Conservation (phyloP, 495 filamentous ascomycete species). For the Astrothelium subdiscretum region DNA sequence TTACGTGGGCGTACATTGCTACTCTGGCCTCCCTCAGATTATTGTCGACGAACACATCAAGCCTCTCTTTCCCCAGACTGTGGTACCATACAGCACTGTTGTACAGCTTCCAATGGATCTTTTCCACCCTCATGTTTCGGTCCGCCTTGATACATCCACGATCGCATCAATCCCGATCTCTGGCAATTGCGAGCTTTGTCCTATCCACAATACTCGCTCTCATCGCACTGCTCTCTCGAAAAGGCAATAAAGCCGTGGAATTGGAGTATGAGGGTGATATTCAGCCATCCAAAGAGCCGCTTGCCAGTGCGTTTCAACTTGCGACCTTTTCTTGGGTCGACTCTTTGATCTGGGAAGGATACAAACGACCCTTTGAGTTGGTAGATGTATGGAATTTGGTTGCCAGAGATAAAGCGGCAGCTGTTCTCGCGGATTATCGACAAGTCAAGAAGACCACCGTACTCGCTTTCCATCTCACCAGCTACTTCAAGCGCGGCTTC, state of each 20-base stretch:
- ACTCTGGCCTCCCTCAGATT: constrained; percentile 63
- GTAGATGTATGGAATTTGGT: constrained; percentile 84
- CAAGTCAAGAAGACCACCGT: constrained; percentile 73
- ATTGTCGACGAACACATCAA: constrained; percentile 54
- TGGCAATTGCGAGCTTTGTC: constrained; percentile 59
- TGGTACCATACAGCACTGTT: constrained; percentile 90
- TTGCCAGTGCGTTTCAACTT: constrained; percentile 78
- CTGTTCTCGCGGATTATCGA: constrained; percentile 68
- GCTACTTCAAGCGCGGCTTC: constrained; percentile 69
- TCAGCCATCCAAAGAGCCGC: constrained; percentile 71
- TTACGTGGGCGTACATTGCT: constrained; percentile 73
- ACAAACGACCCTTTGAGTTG: constrained; percentile 70
- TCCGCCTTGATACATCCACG: constrained; percentile 71
- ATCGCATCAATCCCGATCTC: constrained; percentile 44
- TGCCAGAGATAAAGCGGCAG: constrained; percentile 74
- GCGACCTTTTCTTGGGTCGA: constrained; percentile 89
- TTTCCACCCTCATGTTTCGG: constrained; percentile 64
- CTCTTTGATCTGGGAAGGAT: constrained; percentile 80
- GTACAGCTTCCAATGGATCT: constrained; percentile 77
- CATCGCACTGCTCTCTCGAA: constrained; percentile 69
- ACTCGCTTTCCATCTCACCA: constrained; percentile 68
- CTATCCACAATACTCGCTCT: constrained; percentile 60
- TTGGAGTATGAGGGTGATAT: constrained; percentile 79
- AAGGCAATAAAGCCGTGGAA: constrained; percentile 80
- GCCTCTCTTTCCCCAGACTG: constrained; percentile 51